Percentiles rank a stretch among this genome's conserved stretches.
These are phyloP conservation scores for Aspergillus affinis DNA, from an alignment of 495 filamentous ascomycete species.

Conservation along the genomic window DNA sequence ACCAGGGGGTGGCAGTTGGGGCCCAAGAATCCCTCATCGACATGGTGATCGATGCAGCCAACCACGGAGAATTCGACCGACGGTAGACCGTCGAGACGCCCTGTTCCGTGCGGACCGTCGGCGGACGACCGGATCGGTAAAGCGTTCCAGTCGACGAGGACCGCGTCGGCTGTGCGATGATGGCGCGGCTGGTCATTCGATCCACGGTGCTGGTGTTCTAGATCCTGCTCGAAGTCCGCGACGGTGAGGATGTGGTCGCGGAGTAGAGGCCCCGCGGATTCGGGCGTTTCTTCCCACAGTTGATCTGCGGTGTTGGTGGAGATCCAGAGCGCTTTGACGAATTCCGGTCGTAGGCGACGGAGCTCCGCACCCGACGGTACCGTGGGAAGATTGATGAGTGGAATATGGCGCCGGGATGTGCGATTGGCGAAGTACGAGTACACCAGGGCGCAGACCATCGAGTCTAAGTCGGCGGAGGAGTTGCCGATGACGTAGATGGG, in stretches of 20 bases:
- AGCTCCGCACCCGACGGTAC: slow-evolving; percentile 57
- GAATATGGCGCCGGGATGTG: slow-evolving; percentile 64
- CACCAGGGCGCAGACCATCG: slow-evolving; percentile 79
- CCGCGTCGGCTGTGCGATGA: slow-evolving; percentile 29
- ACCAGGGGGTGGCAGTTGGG: slow-evolving; percentile 50
- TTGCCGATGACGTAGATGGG: slow-evolving; percentile 51
- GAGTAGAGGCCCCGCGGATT: slow-evolving; percentile 38
- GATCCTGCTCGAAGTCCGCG: slow-evolving; percentile 33
- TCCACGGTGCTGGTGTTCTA: slow-evolving; percentile 14
- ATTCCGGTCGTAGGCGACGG: slow-evolving; percentile 71
- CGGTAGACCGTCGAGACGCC: slow-evolving; percentile 32
- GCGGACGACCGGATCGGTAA: slow-evolving; percentile 55
- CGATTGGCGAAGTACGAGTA: slow-evolving; percentile 74
- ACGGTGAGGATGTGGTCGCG: slow-evolving; percentile 42
- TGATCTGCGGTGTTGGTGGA: slow-evolving; percentile 32
- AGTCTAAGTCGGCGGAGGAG: slow-evolving; percentile 76
- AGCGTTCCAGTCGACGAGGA: slow-evolving; percentile 90
- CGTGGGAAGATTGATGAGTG: slow-evolving; percentile 72
- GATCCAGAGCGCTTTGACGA: slow-evolving; percentile 48
- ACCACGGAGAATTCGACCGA: slow-evolving; percentile 50
- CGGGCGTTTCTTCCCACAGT: slow-evolving; percentile 29
- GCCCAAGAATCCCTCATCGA: slow-evolving; percentile 69
- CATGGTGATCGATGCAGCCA: slow-evolving; percentile 93
- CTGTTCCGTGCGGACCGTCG: slow-evolving; percentile 22
- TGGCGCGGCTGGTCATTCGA: slow-evolving; percentile 10